These are phyloP conservation scores for Trichosanthes cucumerina DNA, from an alignment of 306 rosid species.

Conservation along the genomic window DNA sequence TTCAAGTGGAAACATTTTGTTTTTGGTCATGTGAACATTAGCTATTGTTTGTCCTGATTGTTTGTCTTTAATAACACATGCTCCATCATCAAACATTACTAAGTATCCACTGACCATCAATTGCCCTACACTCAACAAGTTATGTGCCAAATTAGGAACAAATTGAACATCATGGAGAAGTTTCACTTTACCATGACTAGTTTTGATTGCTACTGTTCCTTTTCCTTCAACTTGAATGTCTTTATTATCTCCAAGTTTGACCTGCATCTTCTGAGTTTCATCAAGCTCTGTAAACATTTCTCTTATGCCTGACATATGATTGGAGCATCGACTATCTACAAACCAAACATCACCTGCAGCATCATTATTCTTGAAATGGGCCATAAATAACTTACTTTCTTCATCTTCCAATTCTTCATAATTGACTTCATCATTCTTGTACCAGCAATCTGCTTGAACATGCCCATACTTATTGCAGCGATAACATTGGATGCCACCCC, in stretches of 20 bases:
- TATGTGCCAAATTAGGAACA: not conserved
- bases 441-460: not conserved
- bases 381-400: not conserved
- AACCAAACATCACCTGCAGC: not conserved
- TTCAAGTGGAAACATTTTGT: not conserved
- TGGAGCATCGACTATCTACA: constrained; percentile 7
- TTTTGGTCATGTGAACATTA: not conserved
- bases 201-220: not conserved
- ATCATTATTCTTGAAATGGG: not conserved
- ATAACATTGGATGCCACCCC: not conserved
- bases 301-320: not conserved
- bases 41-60: not conserved
- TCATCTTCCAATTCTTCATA: not conserved
- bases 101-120: not conserved
- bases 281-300: not conserved
- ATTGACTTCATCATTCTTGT: not conserved
- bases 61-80: not conserved
- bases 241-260: not conserved
- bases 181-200: not conserved
- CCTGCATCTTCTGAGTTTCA: not conserved
- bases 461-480: not conserved
- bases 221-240: not conserved
- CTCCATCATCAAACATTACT: not conserved
- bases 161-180: not conserved
- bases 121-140: not conserved